phyloP scores from a whole-genome alignment of 148 eudicot genomes.

The Amaranthus cruentus region DNA sequence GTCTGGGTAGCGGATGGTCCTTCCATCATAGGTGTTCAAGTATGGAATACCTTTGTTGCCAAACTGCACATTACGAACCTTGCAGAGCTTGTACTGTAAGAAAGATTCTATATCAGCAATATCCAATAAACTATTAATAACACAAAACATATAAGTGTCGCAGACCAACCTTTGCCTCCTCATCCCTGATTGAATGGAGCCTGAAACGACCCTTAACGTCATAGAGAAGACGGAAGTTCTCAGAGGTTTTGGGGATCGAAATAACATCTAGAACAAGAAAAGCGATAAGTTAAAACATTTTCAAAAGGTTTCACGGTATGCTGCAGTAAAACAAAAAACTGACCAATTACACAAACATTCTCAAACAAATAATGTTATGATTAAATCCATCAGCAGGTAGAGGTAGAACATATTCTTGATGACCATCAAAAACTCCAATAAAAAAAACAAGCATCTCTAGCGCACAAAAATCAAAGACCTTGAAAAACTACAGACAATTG shows the following conservation, averaged over 20 bases:
- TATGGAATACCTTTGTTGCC: conserved; percentile 55
- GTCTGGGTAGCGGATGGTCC: conserved; percentile 55
- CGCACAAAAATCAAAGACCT: too few relatives aligned
- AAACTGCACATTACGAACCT: conserved; percentile 50
- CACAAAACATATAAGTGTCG: too few relatives aligned
- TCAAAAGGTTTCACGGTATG: neutral
- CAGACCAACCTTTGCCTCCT: conserved; percentile 49
- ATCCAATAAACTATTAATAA: neutral
- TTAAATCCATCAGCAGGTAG: neutral
- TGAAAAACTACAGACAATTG: neutral
- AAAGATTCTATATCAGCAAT: neutral
- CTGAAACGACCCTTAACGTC: conserved; percentile 65
- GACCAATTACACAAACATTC: neutral
- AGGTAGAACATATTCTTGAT: neutral
- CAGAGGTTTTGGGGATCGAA: conserved; percentile 57
- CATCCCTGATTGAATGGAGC: conserved; percentile 53
- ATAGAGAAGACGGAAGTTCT: conserved; percentile 57
- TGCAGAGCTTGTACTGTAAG: conserved; percentile 56
- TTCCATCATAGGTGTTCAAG: conserved; percentile 53
- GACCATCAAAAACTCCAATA: neutral
- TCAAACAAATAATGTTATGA: neutral
- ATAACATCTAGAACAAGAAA: conserved; percentile 41
- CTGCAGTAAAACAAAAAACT: neutral
- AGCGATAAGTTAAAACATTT: too few relatives aligned
- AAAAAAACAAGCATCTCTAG: neutral